Evolutionary conservation across 306 rosid genomes (phyloP).

Genomic region (Prunus padus): DNA sequence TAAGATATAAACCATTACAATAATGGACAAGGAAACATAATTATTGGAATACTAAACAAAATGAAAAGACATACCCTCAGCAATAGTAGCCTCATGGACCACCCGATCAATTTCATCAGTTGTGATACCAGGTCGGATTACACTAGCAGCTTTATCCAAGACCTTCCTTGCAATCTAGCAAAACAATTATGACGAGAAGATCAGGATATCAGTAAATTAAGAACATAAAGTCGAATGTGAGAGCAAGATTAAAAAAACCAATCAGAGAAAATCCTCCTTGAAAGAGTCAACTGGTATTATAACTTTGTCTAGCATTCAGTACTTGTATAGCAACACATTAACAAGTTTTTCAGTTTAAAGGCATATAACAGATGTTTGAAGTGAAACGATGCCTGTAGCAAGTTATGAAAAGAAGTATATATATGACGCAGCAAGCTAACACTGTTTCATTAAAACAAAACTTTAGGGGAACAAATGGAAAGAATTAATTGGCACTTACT

Average conservation of each 20-base stretch:
- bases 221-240: neutral
- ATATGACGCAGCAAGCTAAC: neutral
- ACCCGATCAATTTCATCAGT: conserved; percentile 95
- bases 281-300: neutral
- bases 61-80: conserved; percentile 59
- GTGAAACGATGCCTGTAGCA: neutral
- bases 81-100: conserved; percentile 88
- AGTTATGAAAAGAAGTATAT: neutral
- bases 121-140: conserved; percentile 81
- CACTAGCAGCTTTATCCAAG: conserved; percentile 86
- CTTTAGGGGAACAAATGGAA: neutral
- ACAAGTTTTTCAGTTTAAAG: neutral
- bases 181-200: neutral
- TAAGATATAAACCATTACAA: neutral
- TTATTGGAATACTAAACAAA: conserved; percentile 1
- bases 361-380: neutral
- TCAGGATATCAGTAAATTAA: neutral
- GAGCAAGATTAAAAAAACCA: neutral
- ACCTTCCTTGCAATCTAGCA: conserved; percentile 81
- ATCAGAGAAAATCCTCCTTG: neutral
- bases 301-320: neutral
- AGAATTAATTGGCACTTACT: conserved; percentile 41
- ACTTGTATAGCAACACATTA: neutral
- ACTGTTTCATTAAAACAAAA: neutral
- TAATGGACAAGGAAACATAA: neutral